phyloP scores from a whole-genome alignment of 495 filamentous ascomycete species.

The Gamarada debralockiae region DNA sequence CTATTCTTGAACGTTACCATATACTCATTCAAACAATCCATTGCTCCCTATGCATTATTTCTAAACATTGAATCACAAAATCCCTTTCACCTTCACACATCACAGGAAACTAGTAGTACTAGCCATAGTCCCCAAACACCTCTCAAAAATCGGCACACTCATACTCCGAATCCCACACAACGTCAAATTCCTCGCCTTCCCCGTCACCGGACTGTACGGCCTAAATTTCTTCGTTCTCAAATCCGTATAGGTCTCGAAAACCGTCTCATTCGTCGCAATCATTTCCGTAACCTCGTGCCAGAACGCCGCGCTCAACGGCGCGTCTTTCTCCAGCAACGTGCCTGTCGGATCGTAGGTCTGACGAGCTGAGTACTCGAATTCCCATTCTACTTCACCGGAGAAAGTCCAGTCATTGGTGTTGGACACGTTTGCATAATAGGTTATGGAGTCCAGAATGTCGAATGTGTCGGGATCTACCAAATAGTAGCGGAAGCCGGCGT shows the following conservation, averaged over 20 bases:
- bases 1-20: no score
- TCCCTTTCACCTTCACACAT: no score
- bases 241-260: background rate
- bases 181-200: no score
- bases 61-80: no score
- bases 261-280: background rate
- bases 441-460: slow-evolving; percentile 48
- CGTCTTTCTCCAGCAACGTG: slow-evolving; percentile 40
- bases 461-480: slow-evolving; percentile 52
- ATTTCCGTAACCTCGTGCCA: background rate
- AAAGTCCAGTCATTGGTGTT: slow-evolving; percentile 30
- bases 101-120: no score
- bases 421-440: slow-evolving; percentile 49
- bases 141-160: no score
- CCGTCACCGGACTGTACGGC: no score
- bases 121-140: no score
- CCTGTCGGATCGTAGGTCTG: slow-evolving; percentile 44
- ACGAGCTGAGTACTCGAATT: slow-evolving; percentile 55
- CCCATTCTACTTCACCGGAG: slow-evolving; percentile 40
- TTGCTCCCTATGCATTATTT: no score
- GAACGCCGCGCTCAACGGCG: slow-evolving; percentile 44
- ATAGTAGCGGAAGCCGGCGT: slow-evolving; percentile 52
- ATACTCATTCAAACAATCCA: no score
- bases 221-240: background rate
- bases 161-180: no score